Percentiles rank a stretch among this genome's conserved stretches.
Evolutionary conservation across 2,329 filamentous ascomycete genomes (phyloP).

Genomic region (Pestalotiopsis fici): DNA sequence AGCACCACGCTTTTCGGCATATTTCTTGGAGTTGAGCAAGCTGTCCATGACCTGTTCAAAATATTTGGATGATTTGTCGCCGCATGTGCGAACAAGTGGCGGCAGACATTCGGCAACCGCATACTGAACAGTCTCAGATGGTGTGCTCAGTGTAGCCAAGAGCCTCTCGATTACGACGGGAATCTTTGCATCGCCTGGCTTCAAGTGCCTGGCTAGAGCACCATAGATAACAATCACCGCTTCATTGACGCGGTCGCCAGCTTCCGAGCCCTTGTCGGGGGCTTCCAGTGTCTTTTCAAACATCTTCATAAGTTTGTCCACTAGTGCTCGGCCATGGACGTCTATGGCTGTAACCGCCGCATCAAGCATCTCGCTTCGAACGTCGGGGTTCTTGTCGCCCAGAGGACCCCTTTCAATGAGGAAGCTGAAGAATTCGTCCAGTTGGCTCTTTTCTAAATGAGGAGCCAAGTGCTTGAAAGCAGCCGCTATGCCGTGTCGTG

Average conservation of each 20-base stretch:
- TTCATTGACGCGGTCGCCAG: conserved; percentile 89
- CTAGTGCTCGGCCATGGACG: conserved; percentile 75
- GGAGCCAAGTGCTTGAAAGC: conserved; percentile 81
- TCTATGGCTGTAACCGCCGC: conserved; percentile 82
- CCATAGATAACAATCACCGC: conserved; percentile 98
- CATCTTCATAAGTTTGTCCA: conserved; percentile 88
- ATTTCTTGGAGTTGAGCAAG: conserved; percentile 85
- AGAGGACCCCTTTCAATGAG: conserved; percentile 84
- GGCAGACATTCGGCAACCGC: conserved; percentile 93
- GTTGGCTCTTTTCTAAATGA: conserved; percentile 65
- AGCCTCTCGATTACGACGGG: conserved; percentile 86
- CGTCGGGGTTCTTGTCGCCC: conserved; percentile 76
- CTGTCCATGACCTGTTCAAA: conserved; percentile 79
- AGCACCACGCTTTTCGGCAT: conserved; percentile 88
- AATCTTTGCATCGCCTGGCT: conserved; percentile 81
- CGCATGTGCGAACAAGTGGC: conserved; percentile 81
- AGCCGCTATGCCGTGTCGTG: conserved; percentile 83
- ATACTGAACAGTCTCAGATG: conserved; percentile 95
- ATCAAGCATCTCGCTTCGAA: conserved; percentile 89
- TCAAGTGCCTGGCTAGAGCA: conserved; percentile 84
- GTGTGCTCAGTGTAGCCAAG: conserved; percentile 84
- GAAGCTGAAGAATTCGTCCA: conserved; percentile 81
- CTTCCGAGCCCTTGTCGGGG: conserved; percentile 78
- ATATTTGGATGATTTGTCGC: conserved; percentile 77
- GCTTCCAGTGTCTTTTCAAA: conserved; percentile 88